phyloP scores from a whole-genome alignment of 2,329 filamentous ascomycete genomes.

The Cadophora malorum region DNA sequence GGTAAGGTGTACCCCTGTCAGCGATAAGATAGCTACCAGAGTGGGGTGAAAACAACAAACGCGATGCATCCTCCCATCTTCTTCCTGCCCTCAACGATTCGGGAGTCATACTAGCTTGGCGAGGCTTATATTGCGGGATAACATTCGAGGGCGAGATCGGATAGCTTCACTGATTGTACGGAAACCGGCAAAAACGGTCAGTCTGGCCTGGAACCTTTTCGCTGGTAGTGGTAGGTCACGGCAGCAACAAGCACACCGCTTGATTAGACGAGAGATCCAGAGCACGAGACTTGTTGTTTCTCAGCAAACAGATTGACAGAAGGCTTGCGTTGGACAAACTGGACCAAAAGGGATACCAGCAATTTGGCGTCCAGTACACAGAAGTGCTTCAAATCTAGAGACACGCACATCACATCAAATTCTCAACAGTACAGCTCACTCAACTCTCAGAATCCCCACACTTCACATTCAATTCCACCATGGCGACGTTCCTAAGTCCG shows the following conservation, averaged over 20 bases:
- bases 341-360: not conserved
- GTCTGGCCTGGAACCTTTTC: not conserved
- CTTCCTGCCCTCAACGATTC: not conserved
- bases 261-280: not conserved
- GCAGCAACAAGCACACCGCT: not conserved
- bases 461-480: not conserved
- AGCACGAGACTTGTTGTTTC: not conserved
- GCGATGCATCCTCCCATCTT: not conserved
- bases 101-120: not conserved
- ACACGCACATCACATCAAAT: not conserved
- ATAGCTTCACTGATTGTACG: not conserved
- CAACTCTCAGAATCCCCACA: not conserved
- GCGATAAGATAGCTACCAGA: conserved; percentile 22
- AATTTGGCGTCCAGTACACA: not conserved
- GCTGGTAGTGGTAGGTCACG: not conserved
- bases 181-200: not conserved
- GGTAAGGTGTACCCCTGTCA: not conserved
- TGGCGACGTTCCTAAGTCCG: conserved; percentile 21
- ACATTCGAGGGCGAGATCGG: not conserved
- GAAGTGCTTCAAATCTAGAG: no score
- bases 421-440: not conserved
- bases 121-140: not conserved
- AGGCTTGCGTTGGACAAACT: not conserved
- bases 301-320: not conserved
- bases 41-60: conserved; percentile 6